Percentiles rank a stretch among this genome's conserved stretches.
phyloP scores from a whole-genome alignment of 2,329 filamentous ascomycete genomes.

The Aureobasidium sp. region DNA sequence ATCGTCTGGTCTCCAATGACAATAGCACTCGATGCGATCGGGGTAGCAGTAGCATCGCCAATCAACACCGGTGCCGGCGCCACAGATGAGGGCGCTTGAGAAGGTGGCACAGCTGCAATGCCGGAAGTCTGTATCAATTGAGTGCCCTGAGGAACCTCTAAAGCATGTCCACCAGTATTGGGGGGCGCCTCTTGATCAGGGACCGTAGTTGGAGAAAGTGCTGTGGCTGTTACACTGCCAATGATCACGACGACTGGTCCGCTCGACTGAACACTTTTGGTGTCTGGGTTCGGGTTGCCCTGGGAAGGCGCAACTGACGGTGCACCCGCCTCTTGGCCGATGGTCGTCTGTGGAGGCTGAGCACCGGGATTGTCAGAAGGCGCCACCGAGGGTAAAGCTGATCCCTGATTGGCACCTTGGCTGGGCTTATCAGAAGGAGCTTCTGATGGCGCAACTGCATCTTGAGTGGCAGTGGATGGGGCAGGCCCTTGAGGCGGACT shows the following conservation, averaged over 20 bases:
- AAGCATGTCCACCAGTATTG: background rate
- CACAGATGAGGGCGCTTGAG: too few relatives aligned
- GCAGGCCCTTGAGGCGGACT: background rate
- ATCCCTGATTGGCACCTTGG: background rate
- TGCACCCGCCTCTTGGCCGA: background rate
- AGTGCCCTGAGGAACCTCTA: background rate
- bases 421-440: background rate
- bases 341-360: background rate
- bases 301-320: background rate
- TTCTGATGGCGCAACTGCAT: background rate
- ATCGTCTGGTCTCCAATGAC: background rate
- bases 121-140: background rate
- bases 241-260: background rate
- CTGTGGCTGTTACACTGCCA: background rate
- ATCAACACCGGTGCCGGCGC: background rate
- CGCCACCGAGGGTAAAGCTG: background rate
- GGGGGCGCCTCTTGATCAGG: background rate
- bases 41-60: background rate
- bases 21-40: background rate
- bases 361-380: background rate
- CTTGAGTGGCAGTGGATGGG: background rate
- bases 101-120: background rate
- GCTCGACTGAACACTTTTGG: background rate
- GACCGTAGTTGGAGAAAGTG: background rate
- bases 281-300: too few relatives aligned